Conservation (phyloP, 176 grass and related monocot species). For the Oryza australiensis region DNA sequence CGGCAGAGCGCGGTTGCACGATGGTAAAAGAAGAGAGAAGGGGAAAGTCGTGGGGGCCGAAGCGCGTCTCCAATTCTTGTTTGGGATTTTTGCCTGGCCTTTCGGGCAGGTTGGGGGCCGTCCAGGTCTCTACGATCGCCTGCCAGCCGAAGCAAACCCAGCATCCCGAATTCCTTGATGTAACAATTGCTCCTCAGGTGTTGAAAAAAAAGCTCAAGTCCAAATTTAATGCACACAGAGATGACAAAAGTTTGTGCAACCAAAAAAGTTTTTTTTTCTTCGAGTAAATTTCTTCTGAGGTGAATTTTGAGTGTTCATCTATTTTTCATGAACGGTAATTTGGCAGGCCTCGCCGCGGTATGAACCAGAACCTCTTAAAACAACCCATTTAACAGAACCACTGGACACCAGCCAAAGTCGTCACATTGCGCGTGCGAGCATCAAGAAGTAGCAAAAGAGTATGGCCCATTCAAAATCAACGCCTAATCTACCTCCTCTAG, state of each 20-base stretch:
- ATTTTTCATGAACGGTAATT: neutral
- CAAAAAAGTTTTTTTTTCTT: neutral
- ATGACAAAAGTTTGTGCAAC: neutral
- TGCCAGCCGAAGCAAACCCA: neutral
- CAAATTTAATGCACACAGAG: neutral
- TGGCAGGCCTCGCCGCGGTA: neutral
- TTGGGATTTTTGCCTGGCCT: no score
- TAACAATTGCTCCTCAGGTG: no score
- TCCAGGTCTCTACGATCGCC: neutral
- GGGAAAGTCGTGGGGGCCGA: no score
- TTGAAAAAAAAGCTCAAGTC: no score
- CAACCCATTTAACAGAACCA: neutral
- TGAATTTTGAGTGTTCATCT: neutral
- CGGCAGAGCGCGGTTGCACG: no score
- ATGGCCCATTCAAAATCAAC: conserved; percentile 29
- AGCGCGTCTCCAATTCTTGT: no score
- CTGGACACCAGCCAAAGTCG: neutral
- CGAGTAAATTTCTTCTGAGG: neutral
- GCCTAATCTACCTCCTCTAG: conserved; percentile 7
- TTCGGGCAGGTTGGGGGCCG: no score
- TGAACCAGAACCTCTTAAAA: conserved; percentile 10
- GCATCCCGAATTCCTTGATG: neutral
- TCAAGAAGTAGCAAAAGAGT: conserved; percentile 16
- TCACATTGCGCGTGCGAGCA: neutral
- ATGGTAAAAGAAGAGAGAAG: no score